Evolutionary conservation across 257 asterid genomes (phyloP), one percentile per base, ranked within the genome.

Genomic region (Coffea eugenioides): DNA sequence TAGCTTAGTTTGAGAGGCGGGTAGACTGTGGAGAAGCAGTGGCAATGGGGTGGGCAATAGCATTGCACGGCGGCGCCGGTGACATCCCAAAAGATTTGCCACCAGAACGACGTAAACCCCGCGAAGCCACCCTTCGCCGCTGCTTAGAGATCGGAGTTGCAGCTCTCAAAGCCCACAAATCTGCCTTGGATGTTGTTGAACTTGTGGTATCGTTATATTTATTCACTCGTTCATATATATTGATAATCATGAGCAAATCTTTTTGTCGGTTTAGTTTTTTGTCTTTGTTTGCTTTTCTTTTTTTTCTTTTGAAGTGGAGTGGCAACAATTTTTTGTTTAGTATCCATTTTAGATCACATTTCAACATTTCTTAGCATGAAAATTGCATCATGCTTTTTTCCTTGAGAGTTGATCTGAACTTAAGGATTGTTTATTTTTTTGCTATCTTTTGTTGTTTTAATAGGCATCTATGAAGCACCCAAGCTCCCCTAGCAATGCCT

Each of bases 11-110:
- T 7, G 49, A 8, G 54, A 69, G 3, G 51, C 57, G 14, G 48
- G 43, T 39, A 2, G 43, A 39, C 3, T 39, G 75, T 8, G 11
- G 66, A 14, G 45, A 59, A 56, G 57, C 21, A 2, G 79, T 34
- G 65, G 77, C 67, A 73, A 95, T 95, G 98, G 98, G 98, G 68
- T 95, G 99, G 99, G 97, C 98, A 23, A 90, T 95, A 80, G 98
- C 98, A 36, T 81, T 95, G 54, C 99, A 95, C 85, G 98, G 99
- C 65, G 97, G 99, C 61, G 97, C 94, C 72, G 99, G 99, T 12
- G 97, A 89, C 71, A 95, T 95, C 39, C 96, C 97, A 5, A 88
- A 80, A 66, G 71, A 89, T 45, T 62, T 93, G 80, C 90, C 96
- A 23, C 87, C 88, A 31, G 96, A 92, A 41, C 92, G 90, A 70